Base-by-base conservation (phyloP, 208 protist species). In the Naegleria fowleri region DNA sequence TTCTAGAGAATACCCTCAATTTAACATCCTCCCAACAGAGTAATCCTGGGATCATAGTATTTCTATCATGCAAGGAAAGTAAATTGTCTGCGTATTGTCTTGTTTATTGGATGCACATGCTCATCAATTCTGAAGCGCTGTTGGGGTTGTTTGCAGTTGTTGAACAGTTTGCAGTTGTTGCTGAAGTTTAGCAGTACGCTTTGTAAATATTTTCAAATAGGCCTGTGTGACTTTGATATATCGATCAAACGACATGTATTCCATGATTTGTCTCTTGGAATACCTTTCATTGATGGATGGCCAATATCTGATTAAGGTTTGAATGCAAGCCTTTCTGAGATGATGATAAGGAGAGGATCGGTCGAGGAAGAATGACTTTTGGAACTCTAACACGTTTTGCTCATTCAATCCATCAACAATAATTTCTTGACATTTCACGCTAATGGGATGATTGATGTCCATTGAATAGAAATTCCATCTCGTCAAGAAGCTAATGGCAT, bases 401-500 rank as follows among this genome's bases (percentile, higher is more conserved):
- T 25, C 85, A 38, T 9, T 88, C 41, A 88, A 58, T 33, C 85
- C 85, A 59, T 88, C 41, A 9, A 33, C 22, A 36, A 88, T 58
- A 19, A 88, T 58, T 36, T 55, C 40, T 58, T 88, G 85, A 58
- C 41, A 48, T 59, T 38, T 13, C 16, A 39, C 36, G 36, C 41
- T 43, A 29, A 88, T 38, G 5, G 40, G 85, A 88, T 88, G 1
- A 36, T 88, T 33, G 11, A 88, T 39, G 5, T 29, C n/a, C 41
- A 88, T 58, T 29, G n/a, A 52, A 88, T 88, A 88, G 55, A 88
- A 88, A 29, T 52, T 58, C 85, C 85, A 88, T 29, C 29, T 6
- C 0, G 33, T 58, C 25, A 88, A 39, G 5, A 88, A 88, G 11
- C n/a, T 22, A 13, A 88, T 43, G 39, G 85, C 85, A 88, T 88